Evolutionary conservation across 1,139 yeast species (phyloP), one percentile per base, ranked within the genome.

Genomic region (Kodamaea suecica): DNA sequence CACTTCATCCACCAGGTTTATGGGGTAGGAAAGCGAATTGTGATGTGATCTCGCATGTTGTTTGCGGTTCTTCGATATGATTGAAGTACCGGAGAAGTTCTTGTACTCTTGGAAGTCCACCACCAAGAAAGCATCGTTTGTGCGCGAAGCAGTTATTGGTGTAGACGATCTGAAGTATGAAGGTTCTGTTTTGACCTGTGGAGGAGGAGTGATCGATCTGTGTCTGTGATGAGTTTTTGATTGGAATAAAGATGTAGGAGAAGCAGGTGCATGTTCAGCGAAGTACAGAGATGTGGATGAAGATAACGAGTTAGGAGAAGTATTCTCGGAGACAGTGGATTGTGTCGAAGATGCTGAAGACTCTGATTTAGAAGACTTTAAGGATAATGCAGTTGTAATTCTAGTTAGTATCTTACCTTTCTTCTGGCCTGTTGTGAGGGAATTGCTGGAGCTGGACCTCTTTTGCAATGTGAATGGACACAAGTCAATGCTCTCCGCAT

Each of bases 11-110:
- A 42, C 13, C 10, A 32, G 21, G 27, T 14, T n/a, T n/a, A n/a
- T n/a, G n/a, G n/a, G n/a, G n/a, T n/a, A n/a, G n/a, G n/a, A n/a
- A n/a, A n/a, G n/a, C n/a, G n/a, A n/a, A n/a, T n/a, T n/a, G n/a
- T n/a, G n/a, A n/a, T n/a, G 35, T 23, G 20, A 14, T 11, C 30
- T 27, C 3, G 26, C 26, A 23, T 5, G 5, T n/a, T 10, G 13
- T 25, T 11, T 17, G 11, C 14, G 17, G 9, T 11, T 7, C 28
- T 11, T 25, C 17, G 11, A 5, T 25, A 38, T 34, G 30, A 52
- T 36, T 4, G 63, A 48, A 12, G 68, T 61, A 3, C 66, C 67
- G 9, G 66, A 56, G 40, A 60, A 61, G 39, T 61, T 61, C 38
- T 50, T 58, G 39, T 53, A 60, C 30, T 55, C 52, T 11, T 50